phyloP scores from a whole-genome alignment of 805 yeast genomes.

The Lachancea sp. region DNA sequence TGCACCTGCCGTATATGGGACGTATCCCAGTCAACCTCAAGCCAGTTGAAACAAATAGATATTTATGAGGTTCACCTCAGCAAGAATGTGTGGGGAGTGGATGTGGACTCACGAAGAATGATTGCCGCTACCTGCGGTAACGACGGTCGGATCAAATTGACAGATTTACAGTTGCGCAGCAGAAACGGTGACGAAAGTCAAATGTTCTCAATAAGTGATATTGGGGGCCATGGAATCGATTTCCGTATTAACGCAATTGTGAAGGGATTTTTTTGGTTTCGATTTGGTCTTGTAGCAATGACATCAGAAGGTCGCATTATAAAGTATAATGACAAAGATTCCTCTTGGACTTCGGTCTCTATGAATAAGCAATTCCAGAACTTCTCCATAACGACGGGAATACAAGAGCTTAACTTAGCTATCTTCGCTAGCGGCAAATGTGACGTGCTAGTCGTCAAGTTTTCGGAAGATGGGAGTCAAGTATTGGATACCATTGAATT shows the following conservation, averaged over 20 bases:
- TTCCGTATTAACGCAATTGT: slow-evolving; percentile 48
- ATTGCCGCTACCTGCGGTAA: slow-evolving; percentile 86
- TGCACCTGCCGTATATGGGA: slow-evolving; percentile 78
- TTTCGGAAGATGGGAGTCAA: slow-evolving; percentile 33
- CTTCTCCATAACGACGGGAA: slow-evolving; percentile 41
- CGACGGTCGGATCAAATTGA: slow-evolving; percentile 73
- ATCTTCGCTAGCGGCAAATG: slow-evolving; percentile 38
- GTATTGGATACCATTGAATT: not conserved
- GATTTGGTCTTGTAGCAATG: slow-evolving; percentile 41
- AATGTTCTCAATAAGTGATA: slow-evolving; percentile 30
- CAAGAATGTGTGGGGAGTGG: slow-evolving; percentile 82
- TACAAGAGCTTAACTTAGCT: slow-evolving; percentile 32
- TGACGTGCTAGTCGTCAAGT: slow-evolving; percentile 38
- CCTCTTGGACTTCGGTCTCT: slow-evolving; percentile 28
- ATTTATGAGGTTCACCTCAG: slow-evolving; percentile 71
- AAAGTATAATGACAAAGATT: slow-evolving; percentile 13
- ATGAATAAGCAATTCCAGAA: slow-evolving; percentile 30
- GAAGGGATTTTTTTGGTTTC: slow-evolving; percentile 51
- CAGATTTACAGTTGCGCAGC: slow-evolving; percentile 40
- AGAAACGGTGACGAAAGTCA: slow-evolving; percentile 31
- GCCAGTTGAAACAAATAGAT: slow-evolving; percentile 24
- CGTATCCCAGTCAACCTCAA: slow-evolving; percentile 25
- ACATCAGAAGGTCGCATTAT: slow-evolving; percentile 57
- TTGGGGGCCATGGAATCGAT: slow-evolving; percentile 27
- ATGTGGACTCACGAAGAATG: slow-evolving; percentile 39